Percentiles rank a stretch among this genome's conserved stretches.
phyloP scores from a whole-genome alignment of 345 rosid species.

The Noccaea bulbosa region DNA sequence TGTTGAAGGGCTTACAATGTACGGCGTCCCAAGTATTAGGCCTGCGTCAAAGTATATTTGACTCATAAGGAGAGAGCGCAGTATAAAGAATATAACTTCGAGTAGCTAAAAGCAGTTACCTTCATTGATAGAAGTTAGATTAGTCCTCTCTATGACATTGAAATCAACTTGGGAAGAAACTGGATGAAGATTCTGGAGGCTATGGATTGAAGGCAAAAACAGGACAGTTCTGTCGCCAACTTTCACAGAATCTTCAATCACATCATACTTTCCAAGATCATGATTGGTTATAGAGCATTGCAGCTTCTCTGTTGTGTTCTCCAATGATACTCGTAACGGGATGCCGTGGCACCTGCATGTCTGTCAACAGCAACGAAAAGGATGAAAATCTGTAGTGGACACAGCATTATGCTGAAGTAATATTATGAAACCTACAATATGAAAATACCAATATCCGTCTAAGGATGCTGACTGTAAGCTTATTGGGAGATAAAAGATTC shows the following conservation, averaged over 20 bases:
- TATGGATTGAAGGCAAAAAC: conserved; percentile 59
- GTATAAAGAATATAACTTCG: not conserved
- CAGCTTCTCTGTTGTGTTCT: conserved; percentile 44
- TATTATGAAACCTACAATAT: conserved; percentile 4
- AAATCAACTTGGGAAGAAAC: conserved; percentile 61
- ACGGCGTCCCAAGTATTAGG: conserved; percentile 65
- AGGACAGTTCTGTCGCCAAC: conserved; percentile 68
- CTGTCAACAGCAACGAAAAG: conserved; percentile 48
- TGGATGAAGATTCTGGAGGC: conserved; percentile 50
- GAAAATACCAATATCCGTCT: not conserved
- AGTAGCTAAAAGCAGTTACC: conserved; percentile 48
- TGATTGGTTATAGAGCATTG: conserved; percentile 59
- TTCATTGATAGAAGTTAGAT: conserved; percentile 70
- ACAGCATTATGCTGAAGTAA: conserved; percentile 29
- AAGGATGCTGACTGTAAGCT: not conserved
- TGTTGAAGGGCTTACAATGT: conserved; percentile 70
- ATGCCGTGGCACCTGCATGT: conserved; percentile 80
- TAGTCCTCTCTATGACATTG: conserved; percentile 69
- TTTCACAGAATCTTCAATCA: conserved; percentile 62
- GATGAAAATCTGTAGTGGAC: conserved; percentile 13
- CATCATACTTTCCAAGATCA: conserved; percentile 53
- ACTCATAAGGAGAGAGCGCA: conserved; percentile 3
- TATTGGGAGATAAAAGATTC: conserved; percentile 10
- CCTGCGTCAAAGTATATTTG: conserved; percentile 49
- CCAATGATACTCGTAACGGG: conserved; percentile 44